Evolutionary conservation across 2,329 filamentous ascomycete species (phyloP), one percentile per base, ranked within the genome.

Genomic region (Aspergillus sp.): DNA sequence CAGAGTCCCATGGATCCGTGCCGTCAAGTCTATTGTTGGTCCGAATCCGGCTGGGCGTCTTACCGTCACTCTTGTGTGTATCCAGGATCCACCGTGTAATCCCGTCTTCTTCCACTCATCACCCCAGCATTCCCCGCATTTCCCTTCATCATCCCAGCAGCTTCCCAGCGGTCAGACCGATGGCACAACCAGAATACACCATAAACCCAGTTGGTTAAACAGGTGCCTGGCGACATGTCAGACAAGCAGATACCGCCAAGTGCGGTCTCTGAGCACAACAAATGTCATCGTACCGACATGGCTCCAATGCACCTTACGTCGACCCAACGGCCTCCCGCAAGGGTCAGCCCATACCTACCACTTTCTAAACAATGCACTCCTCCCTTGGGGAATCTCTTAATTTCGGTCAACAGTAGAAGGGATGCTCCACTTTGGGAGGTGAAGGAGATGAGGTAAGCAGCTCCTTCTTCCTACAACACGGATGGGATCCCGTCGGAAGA

Each of bases 81-180:
- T 23, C 9, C 17, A 19, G 7, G 25, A 28, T 28, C 25, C 25
- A 28, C 21, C 41, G 41, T 45, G 41, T 45, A 43, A 43, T 45
- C 13, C 19, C 32, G 12, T 45, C 41, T 45, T 6, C 19, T 21
- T 13, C 9, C n/a, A 17, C 39, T n/a, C 9, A 43, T 19, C 17
- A 17, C 47, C 25, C 23, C 47, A 30, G 47, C 53, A 55, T 55
- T 55, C 53, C 53, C 53, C 53, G 53, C 53, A 55, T 55, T 47
- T 55, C 39, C 53, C 39, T 47, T 23, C 15, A 13, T 6, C 4
- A 5, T 15, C 32, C 32, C 1, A 36, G 32, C 10, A 41, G 52
- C 52, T 30, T 30, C 38, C 38, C 38, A 23, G 15, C 41, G 52
- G 53, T 30, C n/a, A 25, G 38, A 45, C 52, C 50, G 36, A 25